Conservation (phyloP, 495 filamentous ascomycete species). For the Trichoderma erinaceum region DNA sequence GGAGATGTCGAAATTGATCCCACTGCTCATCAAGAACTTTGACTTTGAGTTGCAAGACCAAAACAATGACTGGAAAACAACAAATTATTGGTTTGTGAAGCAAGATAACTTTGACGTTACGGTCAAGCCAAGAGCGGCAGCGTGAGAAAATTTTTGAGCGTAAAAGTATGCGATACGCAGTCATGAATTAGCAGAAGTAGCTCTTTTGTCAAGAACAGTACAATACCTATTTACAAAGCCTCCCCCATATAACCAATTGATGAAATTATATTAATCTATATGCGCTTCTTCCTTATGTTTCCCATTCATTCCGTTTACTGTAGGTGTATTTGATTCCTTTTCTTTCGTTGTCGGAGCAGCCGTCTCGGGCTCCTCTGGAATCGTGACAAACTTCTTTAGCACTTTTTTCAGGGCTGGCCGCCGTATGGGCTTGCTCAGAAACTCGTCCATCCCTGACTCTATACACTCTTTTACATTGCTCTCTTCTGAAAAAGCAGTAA, state of each 20-base stretch:
- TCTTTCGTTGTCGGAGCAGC: constrained; percentile 24
- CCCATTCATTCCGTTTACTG: background rate
- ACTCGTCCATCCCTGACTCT: constrained; percentile 69
- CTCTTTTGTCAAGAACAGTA: background rate
- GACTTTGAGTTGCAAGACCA: constrained; percentile 26
- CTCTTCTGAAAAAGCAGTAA: constrained; percentile 87
- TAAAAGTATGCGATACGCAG: background rate
- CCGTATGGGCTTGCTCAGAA: constrained; percentile 73
- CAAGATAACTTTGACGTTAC: constrained; percentile 27
- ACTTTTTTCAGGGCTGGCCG: constrained; percentile 80
- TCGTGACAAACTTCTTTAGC: constrained; percentile 58
- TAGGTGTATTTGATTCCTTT: background rate
- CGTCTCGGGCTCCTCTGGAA: constrained; percentile 47
- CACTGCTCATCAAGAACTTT: constrained; percentile 52
- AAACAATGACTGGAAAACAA: constrained; percentile 26
- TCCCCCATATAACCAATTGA: background rate
- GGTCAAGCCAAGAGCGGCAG: background rate
- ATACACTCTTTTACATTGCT: constrained; percentile 82
- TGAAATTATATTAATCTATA: constrained; percentile 3
- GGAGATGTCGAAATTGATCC: constrained; percentile 63
- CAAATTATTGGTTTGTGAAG: constrained; percentile 53
- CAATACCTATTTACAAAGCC: no score
- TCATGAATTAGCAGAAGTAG: background rate
- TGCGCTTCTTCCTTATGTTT: background rate
- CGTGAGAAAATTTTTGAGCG: background rate